Base-by-base conservation (phyloP, 768 basidiomycete genomes). In the Asterophora parasitica region DNA sequence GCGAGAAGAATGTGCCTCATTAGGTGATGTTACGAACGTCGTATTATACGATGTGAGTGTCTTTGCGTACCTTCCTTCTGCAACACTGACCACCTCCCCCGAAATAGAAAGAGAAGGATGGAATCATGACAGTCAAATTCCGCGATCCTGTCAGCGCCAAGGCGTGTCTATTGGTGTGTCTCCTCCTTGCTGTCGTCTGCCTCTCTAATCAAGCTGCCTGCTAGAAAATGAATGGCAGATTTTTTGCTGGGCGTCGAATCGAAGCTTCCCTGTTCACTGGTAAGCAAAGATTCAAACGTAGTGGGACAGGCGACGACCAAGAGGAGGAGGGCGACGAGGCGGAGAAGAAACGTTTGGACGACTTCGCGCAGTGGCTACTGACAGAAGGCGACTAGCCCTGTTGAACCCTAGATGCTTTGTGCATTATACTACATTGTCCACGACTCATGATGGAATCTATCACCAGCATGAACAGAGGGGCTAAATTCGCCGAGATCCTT, bases 81-180 rank as follows among this genome's bases (percentile, higher is more conserved):
- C n/a, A n/a, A 8, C 9, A 5, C 48, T 43, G 17, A 33, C 38
- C 44, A 11, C 32, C 40, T 33, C 31, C 32, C 11, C 4, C 8
- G 34, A 16, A 50, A 34, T 67, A 99, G 93, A 82, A 85, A 74
- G 96, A 99, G 64, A 68, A 81, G 28, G 92, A 95, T 31, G 95
- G 96, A 3, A 68, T 98, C 52, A 97, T 98, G 82, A 94, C 93
- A 0, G 84, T 98, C 52, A 96, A 97, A 58, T 99, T 97, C 73
- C 83, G 83, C 48, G 94, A 97, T 59, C 78, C 89, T 11, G 57
- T 95, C n/a, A 82, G 91, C 49, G 96, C 96, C 4, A 85, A 94
- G 64, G 95, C 92, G 4, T 99, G 95, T 58, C 71, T 99, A 15
- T 50, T 92, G 51, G 92, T 89, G 55, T 54, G 86, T 73, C 23